Base-by-base conservation (phyloP, 768 basidiomycete species). In the Astraeus odoratus region DNA sequence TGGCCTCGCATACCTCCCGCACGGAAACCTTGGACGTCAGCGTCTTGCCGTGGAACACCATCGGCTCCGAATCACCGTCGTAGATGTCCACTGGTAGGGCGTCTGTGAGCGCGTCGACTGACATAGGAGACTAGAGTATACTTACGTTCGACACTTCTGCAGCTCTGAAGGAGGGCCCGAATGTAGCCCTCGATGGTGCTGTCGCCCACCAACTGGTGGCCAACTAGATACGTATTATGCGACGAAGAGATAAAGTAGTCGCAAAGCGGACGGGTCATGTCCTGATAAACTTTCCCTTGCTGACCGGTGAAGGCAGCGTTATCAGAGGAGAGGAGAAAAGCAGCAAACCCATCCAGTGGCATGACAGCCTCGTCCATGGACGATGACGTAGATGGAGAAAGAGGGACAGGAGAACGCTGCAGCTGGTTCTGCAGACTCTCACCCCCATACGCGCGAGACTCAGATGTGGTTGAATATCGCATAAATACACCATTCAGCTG, bases 121-220 rank as follows among this genome's bases (percentile, higher is more conserved):
- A 36, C 22, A 5, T 20, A 24, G 5, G 34, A 34, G 36, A 26
- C 36, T 24, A 39, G 38, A 31, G 19, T 5, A 26, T 41, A 24
- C 86, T 52, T 54, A 93, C 94, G 63, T 64, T 98, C 94, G 23
- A 98, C 94, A 45, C 87, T 91, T n/a, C 94, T 77, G 60, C 93
- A 95, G 27, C 89, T 80, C 40, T 86, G 87, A 33, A 96, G 70
- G 31, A 97, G 68, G 1, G 93, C 93, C 0, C 95, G 74, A 45
- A 97, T 92, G 60, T 98, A 98, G 0, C 95, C 80, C 57, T 96
- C 94, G 22, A 90, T 79, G 0, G 93, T 93, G 49, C 87, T 91
- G 24, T 83, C 80, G 4, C 95, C 95, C 33, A 93, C 74, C 3
- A 91, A 74, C 56, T 94, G 91, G 57, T 87, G 76, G 0, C 91